phyloP scores from a whole-genome alignment of 73 alveolate genomes.

The Paramecium sexaurelia region DNA sequence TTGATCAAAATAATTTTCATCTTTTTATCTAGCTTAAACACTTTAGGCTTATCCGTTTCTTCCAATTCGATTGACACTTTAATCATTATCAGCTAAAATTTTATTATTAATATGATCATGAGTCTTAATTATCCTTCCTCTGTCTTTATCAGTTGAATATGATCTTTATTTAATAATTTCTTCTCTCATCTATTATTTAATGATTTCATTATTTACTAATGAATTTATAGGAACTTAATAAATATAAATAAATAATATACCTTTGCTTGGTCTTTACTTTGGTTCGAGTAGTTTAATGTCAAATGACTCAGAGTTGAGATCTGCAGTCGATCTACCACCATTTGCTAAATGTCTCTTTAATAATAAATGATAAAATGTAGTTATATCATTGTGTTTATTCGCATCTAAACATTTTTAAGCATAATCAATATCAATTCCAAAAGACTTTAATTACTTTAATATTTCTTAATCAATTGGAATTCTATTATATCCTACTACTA shows the following conservation, averaged over 20 bases:
- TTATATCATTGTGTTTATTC: slow-evolving; percentile 79
- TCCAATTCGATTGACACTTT: slow-evolving; percentile 28
- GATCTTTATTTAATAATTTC: slow-evolving; percentile 40
- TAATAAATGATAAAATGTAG: slow-evolving; percentile 80
- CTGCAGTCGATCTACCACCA: slow-evolving; percentile 80
- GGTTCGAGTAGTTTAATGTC: slow-evolving; percentile 65
- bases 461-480: slow-evolving; percentile 90
- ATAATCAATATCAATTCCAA: slow-evolving; percentile 68
- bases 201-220: slow-evolving; percentile 33
- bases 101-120: background rate
- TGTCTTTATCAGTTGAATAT: slow-evolving; percentile 45
- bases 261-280: slow-evolving; percentile 60
- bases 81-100: slow-evolving; percentile 20
- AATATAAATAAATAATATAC: background rate
- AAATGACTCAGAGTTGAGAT: slow-evolving; percentile 57
- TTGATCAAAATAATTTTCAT: slow-evolving; percentile 7
- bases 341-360: slow-evolving; percentile 76
- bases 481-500: slow-evolving; percentile 84
- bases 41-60: slow-evolving; percentile 5
- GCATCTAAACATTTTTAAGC: slow-evolving; percentile 73
- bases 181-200: slow-evolving; percentile 35
- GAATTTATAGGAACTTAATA: slow-evolving; percentile 4
- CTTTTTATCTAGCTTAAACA: slow-evolving; percentile 13
- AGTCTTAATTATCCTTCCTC: slow-evolving; percentile 14
- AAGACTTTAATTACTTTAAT: slow-evolving; percentile 68